Evolutionary conservation across 1,284 basidiomycete genomes (phyloP).

Genomic region (Irpex lacteus): DNA sequence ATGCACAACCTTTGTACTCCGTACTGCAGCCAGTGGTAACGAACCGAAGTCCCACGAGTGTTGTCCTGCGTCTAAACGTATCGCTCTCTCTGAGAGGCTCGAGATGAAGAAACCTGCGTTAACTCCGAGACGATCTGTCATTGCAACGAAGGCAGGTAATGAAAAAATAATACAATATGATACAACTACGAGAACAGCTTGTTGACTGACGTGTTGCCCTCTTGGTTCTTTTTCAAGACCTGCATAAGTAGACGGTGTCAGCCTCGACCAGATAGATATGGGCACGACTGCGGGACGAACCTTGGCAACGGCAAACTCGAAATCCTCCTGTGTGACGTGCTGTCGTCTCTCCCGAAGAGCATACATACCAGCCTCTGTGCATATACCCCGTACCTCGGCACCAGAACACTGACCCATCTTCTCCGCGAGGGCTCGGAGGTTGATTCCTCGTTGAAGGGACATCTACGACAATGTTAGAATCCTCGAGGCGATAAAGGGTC

Average conservation of each 20-base stretch:
- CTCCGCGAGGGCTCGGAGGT: slow-evolving; percentile 90
- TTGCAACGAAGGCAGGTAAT: background rate
- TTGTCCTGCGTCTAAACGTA: no score
- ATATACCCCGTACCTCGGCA: slow-evolving; percentile 97
- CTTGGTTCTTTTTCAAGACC: slow-evolving; percentile 92
- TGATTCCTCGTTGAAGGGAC: slow-evolving; percentile 97
- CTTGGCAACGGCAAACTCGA: slow-evolving; percentile 98
- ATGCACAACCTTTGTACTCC: no score
- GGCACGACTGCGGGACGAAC: slow-evolving; percentile 32
- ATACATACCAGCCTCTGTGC: slow-evolving; percentile 99
- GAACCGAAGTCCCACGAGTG: no score
- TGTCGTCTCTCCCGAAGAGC: slow-evolving; percentile 93
- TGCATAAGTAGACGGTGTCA: slow-evolving; percentile 24
- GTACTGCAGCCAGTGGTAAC: no score
- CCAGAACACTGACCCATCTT: slow-evolving; percentile 99
- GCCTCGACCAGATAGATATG: background rate
- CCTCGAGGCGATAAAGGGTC: background rate
- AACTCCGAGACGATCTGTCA: background rate
- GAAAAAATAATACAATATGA: background rate
- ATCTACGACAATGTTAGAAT: slow-evolving; percentile 51
- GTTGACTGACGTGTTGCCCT: slow-evolving; percentile 87
- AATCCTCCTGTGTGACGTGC: slow-evolving; percentile 98
- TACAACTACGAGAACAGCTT: slow-evolving; percentile 75
- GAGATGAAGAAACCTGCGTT: background rate
- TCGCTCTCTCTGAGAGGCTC: background rate